These are phyloP conservation scores for Arctium lappa DNA, from an alignment of 129 eudicot species.

Conservation along the genomic window DNA sequence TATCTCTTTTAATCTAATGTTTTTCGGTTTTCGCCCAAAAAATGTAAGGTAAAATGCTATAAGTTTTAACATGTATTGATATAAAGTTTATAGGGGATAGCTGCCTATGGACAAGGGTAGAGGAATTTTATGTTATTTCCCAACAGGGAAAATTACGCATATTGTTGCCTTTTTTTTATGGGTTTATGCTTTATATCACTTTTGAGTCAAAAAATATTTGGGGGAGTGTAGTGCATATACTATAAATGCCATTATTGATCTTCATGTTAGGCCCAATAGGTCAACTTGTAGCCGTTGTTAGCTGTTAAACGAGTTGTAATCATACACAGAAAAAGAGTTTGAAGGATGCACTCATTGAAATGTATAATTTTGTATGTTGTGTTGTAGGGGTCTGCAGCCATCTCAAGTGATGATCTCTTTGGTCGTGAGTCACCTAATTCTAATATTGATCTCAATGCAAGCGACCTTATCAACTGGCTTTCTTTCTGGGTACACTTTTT, in stretches of 20 bases:
- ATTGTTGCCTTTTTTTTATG: not conserved
- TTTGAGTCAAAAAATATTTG: not conserved
- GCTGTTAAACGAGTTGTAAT: no score
- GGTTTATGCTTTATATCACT: not conserved
- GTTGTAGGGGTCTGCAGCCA: slow-evolving; percentile 59
- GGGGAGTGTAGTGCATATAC: not conserved
- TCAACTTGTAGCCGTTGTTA: no score
- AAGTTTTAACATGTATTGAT: not conserved
- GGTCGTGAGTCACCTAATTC: slow-evolving; percentile 38
- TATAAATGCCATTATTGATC: not conserved
- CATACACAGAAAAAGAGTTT: no score
- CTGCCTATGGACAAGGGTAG: not conserved
- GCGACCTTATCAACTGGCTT: slow-evolving; percentile 66
- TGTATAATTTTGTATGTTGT: not conserved
- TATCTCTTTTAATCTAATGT: not conserved
- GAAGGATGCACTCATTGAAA: not conserved
- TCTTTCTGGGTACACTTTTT: slow-evolving; percentile 66
- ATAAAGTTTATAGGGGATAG: not conserved
- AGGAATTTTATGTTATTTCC: not conserved
- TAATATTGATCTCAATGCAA: slow-evolving; percentile 50
- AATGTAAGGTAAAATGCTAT: not conserved
- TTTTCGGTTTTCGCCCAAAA: no score
- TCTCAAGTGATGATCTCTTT: slow-evolving; percentile 86
- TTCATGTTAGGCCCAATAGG: not conserved
- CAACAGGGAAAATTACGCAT: not conserved